Conservation (phyloP, 2,329 filamentous ascomycete species). For the Cytospora paraplurivora region DNA sequence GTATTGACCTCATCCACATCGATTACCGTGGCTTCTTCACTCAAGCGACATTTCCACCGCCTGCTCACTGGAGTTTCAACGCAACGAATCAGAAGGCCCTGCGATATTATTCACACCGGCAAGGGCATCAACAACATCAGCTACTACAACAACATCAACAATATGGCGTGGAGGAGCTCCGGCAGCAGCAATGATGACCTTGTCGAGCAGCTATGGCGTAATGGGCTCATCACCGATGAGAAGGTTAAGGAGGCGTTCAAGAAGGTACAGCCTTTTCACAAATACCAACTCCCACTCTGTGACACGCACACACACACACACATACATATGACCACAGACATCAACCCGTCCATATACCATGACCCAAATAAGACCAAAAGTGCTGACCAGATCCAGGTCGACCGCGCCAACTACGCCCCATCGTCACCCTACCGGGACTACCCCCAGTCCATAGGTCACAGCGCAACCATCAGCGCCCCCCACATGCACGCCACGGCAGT, state of each 20-base stretch:
- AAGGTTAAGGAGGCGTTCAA: conserved; percentile 80
- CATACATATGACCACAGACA: too few species aligned
- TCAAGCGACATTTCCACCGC: conserved; percentile 10
- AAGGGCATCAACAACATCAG: not conserved
- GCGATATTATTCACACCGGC: not conserved
- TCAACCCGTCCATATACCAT: too few species aligned
- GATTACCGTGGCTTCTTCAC: conserved; percentile 21
- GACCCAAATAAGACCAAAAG: not conserved
- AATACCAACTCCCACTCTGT: not conserved
- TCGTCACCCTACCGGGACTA: conserved; percentile 65
- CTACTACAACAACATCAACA: conserved; percentile 25
- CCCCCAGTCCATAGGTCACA: conserved; percentile 57
- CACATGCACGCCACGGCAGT: conserved; percentile 63
- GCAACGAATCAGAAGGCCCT: not conserved
- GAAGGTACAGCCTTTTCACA: conserved; percentile 49
- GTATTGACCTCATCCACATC: not conserved
- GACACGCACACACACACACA: not conserved
- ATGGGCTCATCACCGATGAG: conserved; percentile 71
- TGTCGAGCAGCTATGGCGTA: conserved; percentile 73
- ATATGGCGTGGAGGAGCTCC: conserved; percentile 89
- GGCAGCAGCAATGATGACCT: conserved; percentile 74
- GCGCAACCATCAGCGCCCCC: conserved; percentile 60
- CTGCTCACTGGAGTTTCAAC: conserved; percentile 15
- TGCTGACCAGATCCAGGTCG: conserved; percentile 59
- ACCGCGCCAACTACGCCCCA: conserved; percentile 83